Conservation (phyloP, 2,329 filamentous ascomycete species). For the Helotiales sp. region DNA sequence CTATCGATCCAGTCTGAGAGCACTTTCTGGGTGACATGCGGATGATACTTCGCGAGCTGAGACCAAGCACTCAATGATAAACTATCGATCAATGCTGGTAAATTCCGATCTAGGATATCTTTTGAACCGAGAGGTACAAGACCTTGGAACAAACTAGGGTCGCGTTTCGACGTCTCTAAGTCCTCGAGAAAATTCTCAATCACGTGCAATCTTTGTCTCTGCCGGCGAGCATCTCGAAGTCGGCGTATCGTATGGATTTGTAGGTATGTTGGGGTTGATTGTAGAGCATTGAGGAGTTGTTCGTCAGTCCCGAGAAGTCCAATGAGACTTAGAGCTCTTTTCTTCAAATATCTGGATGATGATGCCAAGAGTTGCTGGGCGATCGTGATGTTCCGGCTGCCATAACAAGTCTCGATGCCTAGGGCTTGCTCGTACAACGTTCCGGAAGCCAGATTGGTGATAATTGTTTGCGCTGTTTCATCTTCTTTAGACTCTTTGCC, state of each 20-base stretch:
- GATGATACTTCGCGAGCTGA: conserved; percentile 13
- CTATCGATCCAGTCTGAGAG: conserved; percentile 4
- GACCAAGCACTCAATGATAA: conserved; percentile 10
- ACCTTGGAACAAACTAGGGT: background rate
- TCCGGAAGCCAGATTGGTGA: background rate
- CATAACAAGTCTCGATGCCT: conserved; percentile 12
- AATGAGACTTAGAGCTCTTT: conserved; percentile 10
- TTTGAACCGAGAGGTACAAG: conserved; percentile 6
- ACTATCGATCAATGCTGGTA: conserved; percentile 1
- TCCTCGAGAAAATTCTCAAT: conserved; percentile 14
- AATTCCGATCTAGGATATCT: conserved; percentile 2
- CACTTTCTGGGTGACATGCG: background rate
- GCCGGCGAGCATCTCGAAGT: conserved; percentile 2
- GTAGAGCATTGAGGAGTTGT: conserved; percentile 6
- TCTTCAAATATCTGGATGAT: conserved; percentile 9
- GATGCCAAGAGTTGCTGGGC: conserved; percentile 6
- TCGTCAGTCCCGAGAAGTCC: conserved; percentile 10
- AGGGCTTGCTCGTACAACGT: conserved; percentile 12
- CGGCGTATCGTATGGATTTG: conserved; percentile 7
- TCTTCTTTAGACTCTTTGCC: conserved; percentile 1
- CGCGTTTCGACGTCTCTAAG: background rate
- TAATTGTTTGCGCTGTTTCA: background rate
- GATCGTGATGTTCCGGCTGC: conserved; percentile 12
- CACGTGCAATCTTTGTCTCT: conserved; percentile 1
- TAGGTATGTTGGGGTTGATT: conserved; percentile 3